These are phyloP conservation scores for Xylaria digitata DNA, from an alignment of 2,329 filamentous ascomycete genomes.

Conservation along the genomic window DNA sequence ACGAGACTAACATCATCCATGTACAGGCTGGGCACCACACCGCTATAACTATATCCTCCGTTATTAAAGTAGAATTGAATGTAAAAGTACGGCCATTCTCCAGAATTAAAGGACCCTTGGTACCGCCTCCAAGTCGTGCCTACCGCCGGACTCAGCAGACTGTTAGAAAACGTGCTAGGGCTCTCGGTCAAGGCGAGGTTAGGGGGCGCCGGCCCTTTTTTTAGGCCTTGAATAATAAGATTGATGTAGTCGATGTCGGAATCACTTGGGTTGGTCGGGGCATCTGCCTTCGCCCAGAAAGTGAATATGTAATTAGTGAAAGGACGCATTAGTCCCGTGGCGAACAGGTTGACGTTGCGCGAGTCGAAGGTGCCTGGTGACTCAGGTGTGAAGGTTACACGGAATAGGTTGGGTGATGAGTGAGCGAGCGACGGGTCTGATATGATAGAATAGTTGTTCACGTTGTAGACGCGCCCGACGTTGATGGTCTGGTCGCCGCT, in stretches of 20 bases:
- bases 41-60: constrained; percentile 25
- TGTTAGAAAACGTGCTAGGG: constrained; percentile 26
- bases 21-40: constrained; percentile 27
- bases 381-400: constrained; percentile 27
- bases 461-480: constrained; percentile 23
- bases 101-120: constrained; percentile 28
- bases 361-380: constrained; percentile 16
- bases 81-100: constrained; percentile 33
- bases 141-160: constrained; percentile 21
- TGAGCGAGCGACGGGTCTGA: constrained; percentile 26
- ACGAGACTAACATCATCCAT: constrained; percentile 32
- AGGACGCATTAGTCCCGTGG: constrained; percentile 27
- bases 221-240: constrained; percentile 26
- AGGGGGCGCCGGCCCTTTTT: constrained; percentile 26
- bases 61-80: constrained; percentile 34
- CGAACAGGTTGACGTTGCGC: constrained; percentile 30
- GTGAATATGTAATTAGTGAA: constrained; percentile 28
- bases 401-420: constrained; percentile 30
- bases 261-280: constrained; percentile 16
- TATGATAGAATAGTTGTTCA: constrained; percentile 28
- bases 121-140: constrained; percentile 30
- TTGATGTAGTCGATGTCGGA: constrained; percentile 29
- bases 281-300: constrained; percentile 28
- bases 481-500: constrained; percentile 21
- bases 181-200: constrained; percentile 24